A percentile compares a stretch with the other conserved stretches of the same genome.
phyloP scores from a whole-genome alignment of 192 early-diverging fungal genomes.

The Backusella macrospora region DNA sequence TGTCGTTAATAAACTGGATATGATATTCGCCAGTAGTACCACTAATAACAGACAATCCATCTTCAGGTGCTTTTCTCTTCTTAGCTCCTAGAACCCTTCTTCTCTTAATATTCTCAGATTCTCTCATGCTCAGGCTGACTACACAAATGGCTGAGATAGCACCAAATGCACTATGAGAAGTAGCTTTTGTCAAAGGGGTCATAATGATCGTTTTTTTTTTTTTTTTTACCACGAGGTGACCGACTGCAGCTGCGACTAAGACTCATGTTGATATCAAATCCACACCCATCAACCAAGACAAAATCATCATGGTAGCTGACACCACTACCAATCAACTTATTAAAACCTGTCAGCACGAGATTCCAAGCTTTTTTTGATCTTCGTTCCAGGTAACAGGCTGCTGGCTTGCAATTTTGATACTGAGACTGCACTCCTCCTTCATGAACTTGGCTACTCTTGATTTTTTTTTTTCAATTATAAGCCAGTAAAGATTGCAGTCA shows the following conservation, averaged over 20 bases:
- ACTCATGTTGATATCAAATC: no score
- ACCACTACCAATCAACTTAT: not conserved
- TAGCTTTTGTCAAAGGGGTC: not conserved
- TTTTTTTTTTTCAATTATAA: no score
- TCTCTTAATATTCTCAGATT: no score
- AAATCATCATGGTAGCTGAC: not conserved
- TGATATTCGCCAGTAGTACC: not conserved
- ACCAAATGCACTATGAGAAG: not conserved
- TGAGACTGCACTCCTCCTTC: slow-evolving; percentile 9
- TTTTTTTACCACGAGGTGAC: no score
- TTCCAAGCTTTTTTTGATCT: not conserved
- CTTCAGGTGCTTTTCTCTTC: slow-evolving; percentile 3
- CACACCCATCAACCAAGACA: not conserved
- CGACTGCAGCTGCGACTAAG: no score
- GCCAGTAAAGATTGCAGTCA: no score
- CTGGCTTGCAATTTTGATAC: no score
- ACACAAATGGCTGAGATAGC: not conserved
- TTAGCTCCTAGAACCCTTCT: no score
- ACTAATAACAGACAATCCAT: slow-evolving; percentile 2
- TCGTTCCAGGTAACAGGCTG: not conserved
- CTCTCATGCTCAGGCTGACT: not conserved
- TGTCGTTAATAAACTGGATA: not conserved
- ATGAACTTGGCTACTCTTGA: no score
- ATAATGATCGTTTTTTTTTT: no score
- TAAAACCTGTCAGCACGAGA: not conserved